phyloP scores from a whole-genome alignment of 768 basidiomycete species.

The Termitomyces sp. region DNA sequence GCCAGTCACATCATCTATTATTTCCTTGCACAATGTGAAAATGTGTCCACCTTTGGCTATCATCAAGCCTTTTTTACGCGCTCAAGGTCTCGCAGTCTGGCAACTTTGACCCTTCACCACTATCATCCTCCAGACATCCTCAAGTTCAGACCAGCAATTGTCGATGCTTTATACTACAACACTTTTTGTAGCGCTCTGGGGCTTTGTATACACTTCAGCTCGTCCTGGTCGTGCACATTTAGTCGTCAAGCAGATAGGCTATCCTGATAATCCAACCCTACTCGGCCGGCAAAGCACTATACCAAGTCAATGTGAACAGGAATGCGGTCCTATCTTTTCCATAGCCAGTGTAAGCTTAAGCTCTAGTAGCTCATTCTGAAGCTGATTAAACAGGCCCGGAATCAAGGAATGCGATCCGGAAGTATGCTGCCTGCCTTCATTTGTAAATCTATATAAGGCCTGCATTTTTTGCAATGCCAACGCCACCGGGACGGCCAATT shows the following conservation, averaged over 20 bases:
- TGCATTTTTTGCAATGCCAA: slow-evolving; percentile 34
- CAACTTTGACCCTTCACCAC: background rate
- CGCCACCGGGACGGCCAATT: slow-evolving; percentile 23
- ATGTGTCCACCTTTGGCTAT: background rate
- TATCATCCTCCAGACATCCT: background rate
- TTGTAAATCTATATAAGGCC: slow-evolving; percentile 33
- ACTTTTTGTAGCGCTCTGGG: background rate
- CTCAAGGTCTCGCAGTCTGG: background rate
- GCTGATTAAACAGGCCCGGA: background rate
- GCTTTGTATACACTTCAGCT: background rate
- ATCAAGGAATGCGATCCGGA: slow-evolving; percentile 22
- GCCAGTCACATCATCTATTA: background rate
- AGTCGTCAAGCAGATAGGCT: background rate
- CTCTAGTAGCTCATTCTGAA: background rate
- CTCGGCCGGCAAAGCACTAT: slow-evolving; percentile 19
- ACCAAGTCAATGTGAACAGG: slow-evolving; percentile 26
- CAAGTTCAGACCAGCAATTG: background rate
- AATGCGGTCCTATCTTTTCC: slow-evolving; percentile 25
- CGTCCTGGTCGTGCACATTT: background rate
- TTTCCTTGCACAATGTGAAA: background rate
- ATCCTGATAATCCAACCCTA: background rate
- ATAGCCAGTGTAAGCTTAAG: slow-evolving; percentile 15
- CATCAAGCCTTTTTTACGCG: background rate
- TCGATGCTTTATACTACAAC: background rate
- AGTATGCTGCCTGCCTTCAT: slow-evolving; percentile 34